A percentile compares a stretch with the other conserved stretches of the same genome.
Evolutionary conservation across 1,139 yeast genomes (phyloP).

Genomic region (Suhomyces taliae): DNA sequence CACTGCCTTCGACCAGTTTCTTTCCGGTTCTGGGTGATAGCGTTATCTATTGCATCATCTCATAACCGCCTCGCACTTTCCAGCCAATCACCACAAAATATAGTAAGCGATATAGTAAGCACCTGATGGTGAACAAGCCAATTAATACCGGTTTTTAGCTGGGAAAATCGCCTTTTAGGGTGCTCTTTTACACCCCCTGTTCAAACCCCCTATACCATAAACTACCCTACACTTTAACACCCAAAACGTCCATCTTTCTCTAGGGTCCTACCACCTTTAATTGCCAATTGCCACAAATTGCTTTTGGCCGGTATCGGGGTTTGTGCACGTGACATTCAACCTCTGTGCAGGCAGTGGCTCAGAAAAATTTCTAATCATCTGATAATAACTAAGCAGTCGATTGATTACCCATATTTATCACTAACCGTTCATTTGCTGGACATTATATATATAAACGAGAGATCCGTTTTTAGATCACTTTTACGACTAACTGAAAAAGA

Average conservation of each 20-base stretch:
- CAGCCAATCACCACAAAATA: neutral
- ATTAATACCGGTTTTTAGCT: neutral
- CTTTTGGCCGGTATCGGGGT: conserved; percentile 5
- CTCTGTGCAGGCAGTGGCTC: neutral
- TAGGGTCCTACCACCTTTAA: too few species aligned
- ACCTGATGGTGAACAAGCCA: neutral
- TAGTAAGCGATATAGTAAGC: neutral
- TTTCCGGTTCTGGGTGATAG: too few species aligned
- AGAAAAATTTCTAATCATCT: conserved; percentile 9
- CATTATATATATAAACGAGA: too few species aligned
- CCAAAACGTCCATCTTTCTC: too few species aligned
- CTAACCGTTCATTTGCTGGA: neutral
- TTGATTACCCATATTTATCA: neutral
- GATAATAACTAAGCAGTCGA: conserved; percentile 4
- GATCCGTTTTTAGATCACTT: too few species aligned
- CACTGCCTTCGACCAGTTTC: too few species aligned
- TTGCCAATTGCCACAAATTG: neutral
- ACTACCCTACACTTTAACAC: too few species aligned
- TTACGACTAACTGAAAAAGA: too few species aligned
- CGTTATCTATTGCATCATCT: neutral
- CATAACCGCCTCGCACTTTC: neutral
- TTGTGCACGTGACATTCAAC: conserved; percentile 1
- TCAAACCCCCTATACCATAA: too few species aligned
- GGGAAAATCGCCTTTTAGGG: neutral
- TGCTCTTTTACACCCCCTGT: neutral